Percentiles rank a stretch among this genome's conserved stretches.
Conservation (phyloP, 805 yeast species). For the Sungouiella thailandica region DNA sequence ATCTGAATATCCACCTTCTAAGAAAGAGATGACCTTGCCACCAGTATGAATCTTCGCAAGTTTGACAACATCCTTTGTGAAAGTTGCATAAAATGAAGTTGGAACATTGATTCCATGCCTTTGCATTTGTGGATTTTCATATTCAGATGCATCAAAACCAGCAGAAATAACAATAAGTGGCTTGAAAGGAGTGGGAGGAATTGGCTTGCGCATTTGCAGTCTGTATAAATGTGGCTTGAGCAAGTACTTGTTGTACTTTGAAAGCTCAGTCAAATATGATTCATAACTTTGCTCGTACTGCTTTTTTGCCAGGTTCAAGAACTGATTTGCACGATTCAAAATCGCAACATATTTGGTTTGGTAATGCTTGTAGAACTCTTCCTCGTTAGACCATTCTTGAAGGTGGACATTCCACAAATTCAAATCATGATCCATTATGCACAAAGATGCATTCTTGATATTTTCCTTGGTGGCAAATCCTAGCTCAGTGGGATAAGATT, state of each 20-base stretch:
- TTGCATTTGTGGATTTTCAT: constrained; percentile 80
- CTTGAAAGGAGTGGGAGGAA: constrained; percentile 35
- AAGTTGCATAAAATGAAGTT: constrained; percentile 67
- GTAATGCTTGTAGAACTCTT: constrained; percentile 62
- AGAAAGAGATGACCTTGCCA: constrained; percentile 60
- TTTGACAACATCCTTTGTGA: constrained; percentile 67
- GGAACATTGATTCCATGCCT: constrained; percentile 80
- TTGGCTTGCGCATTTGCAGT: constrained; percentile 25
- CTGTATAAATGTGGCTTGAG: constrained; percentile 27
- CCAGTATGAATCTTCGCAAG: constrained; percentile 58
- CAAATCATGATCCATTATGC: constrained; percentile 71
- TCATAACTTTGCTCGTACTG: constrained; percentile 36
- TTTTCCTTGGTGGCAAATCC: constrained; percentile 72
- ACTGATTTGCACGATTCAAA: constrained; percentile 63
- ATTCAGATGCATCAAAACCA: constrained; percentile 85
- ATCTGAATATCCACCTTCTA: constrained; percentile 87
- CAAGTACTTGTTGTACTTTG: constrained; percentile 28
- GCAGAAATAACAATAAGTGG: constrained; percentile 71
- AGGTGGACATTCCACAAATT: constrained; percentile 83
- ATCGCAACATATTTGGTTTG: constrained; percentile 55
- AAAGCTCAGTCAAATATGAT: constrained; percentile 20
- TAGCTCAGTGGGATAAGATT: constrained; percentile 78
- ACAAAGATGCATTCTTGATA: constrained; percentile 71
- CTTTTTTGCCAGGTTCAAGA: constrained; percentile 44
- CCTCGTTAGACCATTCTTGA: constrained; percentile 56